phyloP scores from a whole-genome alignment of 1,284 basidiomycete genomes.

The Filobasidium uniguttulatum region DNA sequence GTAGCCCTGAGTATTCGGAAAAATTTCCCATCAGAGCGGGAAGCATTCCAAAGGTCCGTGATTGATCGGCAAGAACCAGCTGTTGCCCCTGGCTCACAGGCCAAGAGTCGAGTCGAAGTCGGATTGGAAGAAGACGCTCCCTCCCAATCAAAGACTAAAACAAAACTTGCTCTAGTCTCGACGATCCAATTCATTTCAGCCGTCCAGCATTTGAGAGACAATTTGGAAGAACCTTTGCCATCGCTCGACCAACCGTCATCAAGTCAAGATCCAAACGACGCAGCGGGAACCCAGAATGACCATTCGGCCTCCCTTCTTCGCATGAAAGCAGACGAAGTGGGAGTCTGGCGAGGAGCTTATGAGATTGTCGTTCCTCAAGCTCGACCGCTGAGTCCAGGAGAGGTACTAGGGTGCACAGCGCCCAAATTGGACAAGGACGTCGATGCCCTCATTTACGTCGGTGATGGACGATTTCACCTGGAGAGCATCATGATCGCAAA shows the following conservation, averaged over 20 bases:
- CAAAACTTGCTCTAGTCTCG: slow-evolving; percentile 68
- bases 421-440: slow-evolving; percentile 51
- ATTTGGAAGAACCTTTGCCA: slow-evolving; percentile 41
- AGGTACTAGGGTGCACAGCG: slow-evolving; percentile 94
- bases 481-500: slow-evolving; percentile 99
- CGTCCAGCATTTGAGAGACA: slow-evolving; percentile 68
- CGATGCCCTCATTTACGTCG: slow-evolving; percentile 88
- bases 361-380: slow-evolving; percentile 72
- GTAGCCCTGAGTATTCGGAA: slow-evolving; percentile 68
- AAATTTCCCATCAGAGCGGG: slow-evolving; percentile 61
- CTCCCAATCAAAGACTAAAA: slow-evolving; percentile 16
- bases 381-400: slow-evolving; percentile 88
- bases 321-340: slow-evolving; percentile 22
- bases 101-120: slow-evolving; percentile 25
- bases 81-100: neutral
- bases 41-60: slow-evolving; percentile 29
- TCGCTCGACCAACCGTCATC: neutral
- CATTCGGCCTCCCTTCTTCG: slow-evolving; percentile 1
- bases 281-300: neutral
- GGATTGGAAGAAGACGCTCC: slow-evolving; percentile 21
- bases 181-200: slow-evolving; percentile 93
- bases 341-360: slow-evolving; percentile 46
- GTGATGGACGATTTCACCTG: slow-evolving; percentile 94
- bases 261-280: neutral
- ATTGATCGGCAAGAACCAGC: slow-evolving; percentile 13